These are phyloP conservation scores for Ceratonia siliqua DNA, from an alignment of 306 rosid genomes.

Conservation along the genomic window DNA sequence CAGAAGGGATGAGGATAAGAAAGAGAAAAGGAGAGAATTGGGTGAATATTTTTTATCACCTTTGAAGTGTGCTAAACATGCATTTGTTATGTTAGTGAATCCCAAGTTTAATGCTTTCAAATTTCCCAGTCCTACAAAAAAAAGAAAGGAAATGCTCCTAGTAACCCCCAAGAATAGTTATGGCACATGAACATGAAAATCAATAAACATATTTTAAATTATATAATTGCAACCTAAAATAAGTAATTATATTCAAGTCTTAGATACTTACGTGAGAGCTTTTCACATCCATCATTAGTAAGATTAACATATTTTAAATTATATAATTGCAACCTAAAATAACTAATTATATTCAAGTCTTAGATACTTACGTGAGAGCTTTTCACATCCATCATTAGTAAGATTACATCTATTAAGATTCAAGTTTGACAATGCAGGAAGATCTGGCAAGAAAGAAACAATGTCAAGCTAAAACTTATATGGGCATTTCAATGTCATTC, in stretches of 20 bases:
- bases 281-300: slow-evolving; percentile 69
- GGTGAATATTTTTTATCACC: slow-evolving; percentile 33
- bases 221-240: slow-evolving; percentile 1
- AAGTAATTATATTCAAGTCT: slow-evolving; percentile 15
- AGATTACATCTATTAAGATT: slow-evolving; percentile 76
- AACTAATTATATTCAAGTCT: slow-evolving; percentile 15
- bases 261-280: slow-evolving; percentile 68
- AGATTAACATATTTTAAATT: neutral
- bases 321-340: slow-evolving; percentile 1
- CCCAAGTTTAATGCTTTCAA: slow-evolving; percentile 58
- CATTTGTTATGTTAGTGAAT: too few species aligned
- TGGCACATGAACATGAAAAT: neutral
- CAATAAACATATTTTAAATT: neutral
- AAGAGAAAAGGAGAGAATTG: slow-evolving; percentile 2
- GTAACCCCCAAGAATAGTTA: neutral
- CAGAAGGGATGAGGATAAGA: neutral
- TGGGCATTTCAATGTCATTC: slow-evolving; percentile 10
- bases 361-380: slow-evolving; percentile 68
- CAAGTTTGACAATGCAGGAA: slow-evolving; percentile 59
- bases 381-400: too few species aligned
- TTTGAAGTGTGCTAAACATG: slow-evolving; percentile 56
- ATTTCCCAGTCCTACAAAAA: slow-evolving; percentile 49
- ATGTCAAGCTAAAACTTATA: slow-evolving; percentile 30
- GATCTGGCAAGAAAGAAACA: slow-evolving; percentile 56
- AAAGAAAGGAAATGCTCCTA: neutral